A percentile compares a stretch with the other conserved stretches of the same genome.
phyloP scores from a whole-genome alignment of 2,329 filamentous ascomycete genomes.

The Zymoseptoria pseudotritici region DNA sequence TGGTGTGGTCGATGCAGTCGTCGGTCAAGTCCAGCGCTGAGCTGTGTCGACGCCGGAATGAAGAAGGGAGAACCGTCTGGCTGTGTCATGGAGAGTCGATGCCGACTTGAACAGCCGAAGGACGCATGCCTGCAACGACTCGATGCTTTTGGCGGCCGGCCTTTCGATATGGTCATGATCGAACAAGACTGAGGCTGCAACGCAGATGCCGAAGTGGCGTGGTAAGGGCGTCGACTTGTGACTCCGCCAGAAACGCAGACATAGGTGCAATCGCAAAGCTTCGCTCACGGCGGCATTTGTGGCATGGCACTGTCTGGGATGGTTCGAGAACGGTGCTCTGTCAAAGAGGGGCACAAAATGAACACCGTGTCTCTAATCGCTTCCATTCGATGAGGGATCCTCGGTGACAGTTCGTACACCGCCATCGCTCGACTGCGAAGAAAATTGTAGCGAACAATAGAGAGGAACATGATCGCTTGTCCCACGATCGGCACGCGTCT shows the following conservation, averaged over 20 bases:
- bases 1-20: constrained; percentile 62
- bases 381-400: not conserved
- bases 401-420: not conserved
- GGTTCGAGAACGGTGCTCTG: no score
- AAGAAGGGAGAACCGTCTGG: not conserved
- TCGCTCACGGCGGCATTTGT: no score
- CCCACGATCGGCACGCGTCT: constrained; percentile 39
- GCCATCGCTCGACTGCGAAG: not conserved
- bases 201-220: not conserved
- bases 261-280: no score
- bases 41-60: not conserved
- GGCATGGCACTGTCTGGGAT: no score
- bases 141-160: not conserved
- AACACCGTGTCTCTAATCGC: not conserved
- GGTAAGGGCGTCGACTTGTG: no score
- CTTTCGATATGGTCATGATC: not conserved
- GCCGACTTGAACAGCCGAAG: not conserved
- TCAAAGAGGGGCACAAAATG: no score
- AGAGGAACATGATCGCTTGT: constrained; percentile 50
- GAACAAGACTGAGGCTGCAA: not conserved
- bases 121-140: not conserved
- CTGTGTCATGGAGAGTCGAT: not conserved
- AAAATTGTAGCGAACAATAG: constrained; percentile 24
- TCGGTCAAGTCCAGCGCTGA: not conserved
- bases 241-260: no score